phyloP scores from a whole-genome alignment of 225 moss, liverwort and hornwort species.

The Pseudoscleropodium purum region DNA sequence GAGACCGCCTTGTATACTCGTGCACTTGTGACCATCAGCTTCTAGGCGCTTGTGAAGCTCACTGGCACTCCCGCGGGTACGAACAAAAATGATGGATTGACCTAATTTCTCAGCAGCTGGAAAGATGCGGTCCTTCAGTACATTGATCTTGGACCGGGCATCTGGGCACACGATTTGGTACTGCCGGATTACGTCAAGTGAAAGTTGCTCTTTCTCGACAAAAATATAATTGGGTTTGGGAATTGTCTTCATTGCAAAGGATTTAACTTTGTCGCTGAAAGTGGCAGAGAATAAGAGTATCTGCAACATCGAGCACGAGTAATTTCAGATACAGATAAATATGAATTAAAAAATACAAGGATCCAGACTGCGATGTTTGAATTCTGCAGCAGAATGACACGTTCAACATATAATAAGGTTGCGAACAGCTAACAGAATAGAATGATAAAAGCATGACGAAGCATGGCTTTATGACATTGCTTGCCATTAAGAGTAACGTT shows the following conservation, averaged over 20 bases:
- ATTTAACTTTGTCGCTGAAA: constrained; percentile 77
- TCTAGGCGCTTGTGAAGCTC: constrained; percentile 75
- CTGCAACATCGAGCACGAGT: constrained; percentile 27
- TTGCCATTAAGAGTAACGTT: neutral
- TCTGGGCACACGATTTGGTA: constrained; percentile 78
- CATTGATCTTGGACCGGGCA: constrained; percentile 46
- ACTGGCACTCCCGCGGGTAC: constrained; percentile 81
- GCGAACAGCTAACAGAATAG: neutral
- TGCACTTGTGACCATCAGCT: constrained; percentile 79
- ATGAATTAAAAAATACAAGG: neutral
- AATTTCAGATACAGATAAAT: neutral
- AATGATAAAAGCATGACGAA: neutral
- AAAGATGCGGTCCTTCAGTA: constrained; percentile 83
- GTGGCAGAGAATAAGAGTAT: constrained; percentile 91
- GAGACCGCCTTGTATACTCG: constrained; percentile 92
- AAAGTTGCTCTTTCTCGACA: constrained; percentile 76
- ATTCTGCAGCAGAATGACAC: neutral
- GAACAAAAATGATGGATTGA: constrained; percentile 91
- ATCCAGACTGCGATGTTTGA: neutral
- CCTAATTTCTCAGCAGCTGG: constrained; percentile 85
- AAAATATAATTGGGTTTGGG: constrained; percentile 69
- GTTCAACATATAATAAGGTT: neutral
- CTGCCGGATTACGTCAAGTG: constrained; percentile 90
- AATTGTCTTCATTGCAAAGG: constrained; percentile 64
- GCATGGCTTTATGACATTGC: neutral